These are phyloP conservation scores for Mycosphaerella sp. DNA, from an alignment of 2,329 filamentous ascomycete genomes.

Conservation along the genomic window DNA sequence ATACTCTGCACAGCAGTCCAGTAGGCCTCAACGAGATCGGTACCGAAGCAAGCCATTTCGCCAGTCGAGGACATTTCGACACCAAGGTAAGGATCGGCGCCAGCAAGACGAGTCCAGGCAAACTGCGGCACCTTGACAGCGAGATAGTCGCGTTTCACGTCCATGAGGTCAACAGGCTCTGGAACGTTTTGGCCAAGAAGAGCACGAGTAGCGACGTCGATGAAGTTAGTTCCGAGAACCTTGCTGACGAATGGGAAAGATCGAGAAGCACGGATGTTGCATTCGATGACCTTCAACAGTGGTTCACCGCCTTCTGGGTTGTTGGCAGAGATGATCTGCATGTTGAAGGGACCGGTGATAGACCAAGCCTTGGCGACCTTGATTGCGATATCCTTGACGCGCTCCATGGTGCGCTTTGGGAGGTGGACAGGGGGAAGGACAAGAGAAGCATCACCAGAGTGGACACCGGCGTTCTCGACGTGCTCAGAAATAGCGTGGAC, in stretches of 20 bases:
- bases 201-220: slow-evolving; percentile 88
- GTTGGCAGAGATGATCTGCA: slow-evolving; percentile 97
- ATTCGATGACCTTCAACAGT: slow-evolving; percentile 92
- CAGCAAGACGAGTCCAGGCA: slow-evolving; percentile 95
- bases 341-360: slow-evolving; percentile 98
- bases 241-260: slow-evolving; percentile 99
- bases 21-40: slow-evolving; percentile 92
- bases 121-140: slow-evolving; percentile 99
- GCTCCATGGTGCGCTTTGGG: slow-evolving; percentile 68
- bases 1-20: slow-evolving; percentile 93
- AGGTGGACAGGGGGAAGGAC: slow-evolving; percentile 81
- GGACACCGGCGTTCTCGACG: slow-evolving; percentile 93
- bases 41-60: slow-evolving; percentile 98
- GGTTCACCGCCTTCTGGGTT: slow-evolving; percentile 67
- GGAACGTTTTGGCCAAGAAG: slow-evolving; percentile 81
- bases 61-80: slow-evolving; percentile 97
- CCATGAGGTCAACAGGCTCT: slow-evolving; percentile 81
- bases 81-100: slow-evolving; percentile 93
- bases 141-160: slow-evolving; percentile 78
- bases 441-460: slow-evolving; percentile 94
- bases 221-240: slow-evolving; percentile 93
- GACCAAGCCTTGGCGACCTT: slow-evolving; percentile 97
- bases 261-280: slow-evolving; percentile 92
- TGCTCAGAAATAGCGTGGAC: slow-evolving; percentile 93
- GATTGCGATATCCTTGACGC: slow-evolving; percentile 89